Evolutionary conservation across 2,329 filamentous ascomycete species (phyloP).

Genomic region (Penicillium sp.): DNA sequence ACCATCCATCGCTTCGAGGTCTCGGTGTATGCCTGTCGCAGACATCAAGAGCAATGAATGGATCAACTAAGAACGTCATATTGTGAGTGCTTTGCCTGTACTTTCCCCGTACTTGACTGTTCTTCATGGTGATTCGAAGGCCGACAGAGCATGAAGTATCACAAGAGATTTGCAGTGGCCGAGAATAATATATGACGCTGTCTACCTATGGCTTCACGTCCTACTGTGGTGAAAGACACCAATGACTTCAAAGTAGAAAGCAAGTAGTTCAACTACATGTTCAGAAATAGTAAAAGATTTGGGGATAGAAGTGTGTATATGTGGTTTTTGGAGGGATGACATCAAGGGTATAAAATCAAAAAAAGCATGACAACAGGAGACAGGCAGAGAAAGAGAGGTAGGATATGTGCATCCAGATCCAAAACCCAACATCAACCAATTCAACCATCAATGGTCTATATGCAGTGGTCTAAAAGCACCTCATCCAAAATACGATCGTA

Average conservation of each 20-base stretch:
- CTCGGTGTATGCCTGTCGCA: background rate
- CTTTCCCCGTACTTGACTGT: background rate
- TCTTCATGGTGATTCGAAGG: background rate
- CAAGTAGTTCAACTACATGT: background rate
- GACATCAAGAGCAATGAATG: no score
- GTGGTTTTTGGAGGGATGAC: background rate
- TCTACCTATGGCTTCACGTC: background rate
- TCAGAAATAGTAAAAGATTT: background rate
- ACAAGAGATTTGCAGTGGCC: background rate
- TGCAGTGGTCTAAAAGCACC: conserved; percentile 9
- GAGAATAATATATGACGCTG: background rate
- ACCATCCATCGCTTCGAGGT: background rate
- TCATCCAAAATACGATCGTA: conserved; percentile 68
- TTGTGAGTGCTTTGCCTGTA: background rate
- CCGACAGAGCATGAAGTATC: background rate
- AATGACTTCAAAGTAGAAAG: background rate
- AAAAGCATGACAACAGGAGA: background rate
- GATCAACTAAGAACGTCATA: background rate
- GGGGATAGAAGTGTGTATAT: background rate
- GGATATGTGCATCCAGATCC: conserved; percentile 4
- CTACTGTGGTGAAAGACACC: background rate
- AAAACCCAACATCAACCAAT: background rate
- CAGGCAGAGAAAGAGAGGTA: background rate
- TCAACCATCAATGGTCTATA: conserved; percentile 13
- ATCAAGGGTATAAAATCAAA: conserved; percentile 5